A percentile compares a stretch with the other conserved stretches of the same genome.
These are phyloP conservation scores for Metroxylon sagu DNA, from an alignment of 176 grass and related monocot species.

Conservation along the genomic window DNA sequence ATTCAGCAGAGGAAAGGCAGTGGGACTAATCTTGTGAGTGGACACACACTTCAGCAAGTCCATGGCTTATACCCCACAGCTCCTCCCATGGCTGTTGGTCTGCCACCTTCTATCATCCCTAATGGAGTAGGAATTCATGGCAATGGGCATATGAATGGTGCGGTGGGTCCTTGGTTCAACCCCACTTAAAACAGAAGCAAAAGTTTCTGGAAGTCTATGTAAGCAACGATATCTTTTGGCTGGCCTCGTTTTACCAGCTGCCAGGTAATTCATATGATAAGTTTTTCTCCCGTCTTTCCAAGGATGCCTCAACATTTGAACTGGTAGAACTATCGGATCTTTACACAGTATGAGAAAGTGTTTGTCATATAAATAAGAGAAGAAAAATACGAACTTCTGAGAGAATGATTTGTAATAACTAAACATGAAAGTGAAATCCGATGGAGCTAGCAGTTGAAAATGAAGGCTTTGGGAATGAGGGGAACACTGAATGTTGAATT, in stretches of 20 bases:
- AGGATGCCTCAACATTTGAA: slow-evolving; percentile 36
- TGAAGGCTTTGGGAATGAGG: slow-evolving; percentile 10
- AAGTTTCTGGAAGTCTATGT: slow-evolving; percentile 30
- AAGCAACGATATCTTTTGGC: slow-evolving; percentile 29
- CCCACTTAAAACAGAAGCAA: slow-evolving; percentile 32
- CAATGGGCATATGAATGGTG: slow-evolving; percentile 47
- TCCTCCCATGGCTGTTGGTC: slow-evolving; percentile 43
- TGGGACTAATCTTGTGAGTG: slow-evolving; percentile 36
- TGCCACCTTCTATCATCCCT: slow-evolving; percentile 52
- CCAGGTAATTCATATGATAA: slow-evolving; percentile 45
- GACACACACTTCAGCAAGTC: slow-evolving; percentile 33
- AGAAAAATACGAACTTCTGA: not conserved
- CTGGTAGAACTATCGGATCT: slow-evolving; percentile 49
- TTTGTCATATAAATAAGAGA: slow-evolving; percentile 25
- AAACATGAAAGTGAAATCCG: slow-evolving; percentile 36
- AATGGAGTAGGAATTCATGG: slow-evolving; percentile 52
- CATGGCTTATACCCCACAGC: slow-evolving; percentile 48
- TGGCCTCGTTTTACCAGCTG: slow-evolving; percentile 32
- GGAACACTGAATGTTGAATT: no score
- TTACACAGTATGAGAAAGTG: slow-evolving; percentile 26
- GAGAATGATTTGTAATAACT: slow-evolving; percentile 24
- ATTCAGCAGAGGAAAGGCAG: slow-evolving; percentile 60
- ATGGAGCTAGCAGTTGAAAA: slow-evolving; percentile 57
- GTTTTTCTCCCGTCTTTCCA: slow-evolving; percentile 35
- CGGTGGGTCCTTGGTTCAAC: slow-evolving; percentile 43